phyloP scores from a whole-genome alignment of 306 rosid species.

The Inga oerstediana region DNA sequence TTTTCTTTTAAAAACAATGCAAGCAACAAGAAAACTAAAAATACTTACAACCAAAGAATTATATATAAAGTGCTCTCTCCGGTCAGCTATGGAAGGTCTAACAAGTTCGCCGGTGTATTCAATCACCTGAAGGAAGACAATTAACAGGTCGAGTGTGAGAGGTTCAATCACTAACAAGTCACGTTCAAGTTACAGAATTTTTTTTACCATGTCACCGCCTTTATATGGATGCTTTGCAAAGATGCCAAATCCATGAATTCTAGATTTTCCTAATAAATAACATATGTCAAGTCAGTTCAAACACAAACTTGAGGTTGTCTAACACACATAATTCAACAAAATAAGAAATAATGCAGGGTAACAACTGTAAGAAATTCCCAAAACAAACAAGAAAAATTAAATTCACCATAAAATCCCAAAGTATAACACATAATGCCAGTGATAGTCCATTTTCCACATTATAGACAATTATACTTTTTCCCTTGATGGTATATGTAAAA shows the following conservation, averaged over 20 bases:
- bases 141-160: slow-evolving; percentile 24
- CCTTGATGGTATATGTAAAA: slow-evolving; percentile 12
- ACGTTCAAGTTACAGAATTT: slow-evolving; percentile 26
- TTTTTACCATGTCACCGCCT: slow-evolving; percentile 97
- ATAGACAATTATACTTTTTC: neutral
- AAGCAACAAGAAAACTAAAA: slow-evolving; percentile 13
- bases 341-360: neutral
- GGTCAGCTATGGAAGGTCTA: slow-evolving; percentile 93
- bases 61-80: slow-evolving; percentile 96
- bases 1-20: neutral
- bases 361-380: neutral
- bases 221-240: slow-evolving; percentile 94
- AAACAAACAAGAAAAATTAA: neutral
- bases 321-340: neutral
- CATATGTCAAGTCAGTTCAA: slow-evolving; percentile 5
- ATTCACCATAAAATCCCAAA: slow-evolving; percentile 27
- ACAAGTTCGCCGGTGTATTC: slow-evolving; percentile 97
- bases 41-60: slow-evolving; percentile 93
- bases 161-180: slow-evolving; percentile 20
- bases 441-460: slow-evolving; percentile 25
- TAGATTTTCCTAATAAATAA: slow-evolving; percentile 69
- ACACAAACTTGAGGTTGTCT: neutral
- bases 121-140: slow-evolving; percentile 68
- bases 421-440: slow-evolving; percentile 15
- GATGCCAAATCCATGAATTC: slow-evolving; percentile 99